Base-by-base conservation (phyloP, 192 early-diverging fungal species). In the Podila minutissima region DNA sequence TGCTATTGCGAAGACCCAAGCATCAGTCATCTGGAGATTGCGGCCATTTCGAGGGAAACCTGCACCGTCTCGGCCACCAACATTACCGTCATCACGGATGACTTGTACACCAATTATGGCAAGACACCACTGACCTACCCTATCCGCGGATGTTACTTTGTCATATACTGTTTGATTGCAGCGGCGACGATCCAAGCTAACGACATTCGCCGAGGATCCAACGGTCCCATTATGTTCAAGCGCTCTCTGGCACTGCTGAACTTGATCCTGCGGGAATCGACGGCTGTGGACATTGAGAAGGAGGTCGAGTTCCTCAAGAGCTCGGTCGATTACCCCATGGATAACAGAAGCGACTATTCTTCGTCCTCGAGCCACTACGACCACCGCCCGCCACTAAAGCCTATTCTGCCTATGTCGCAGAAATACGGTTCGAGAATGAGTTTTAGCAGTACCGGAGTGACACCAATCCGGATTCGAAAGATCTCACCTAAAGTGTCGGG, bases 41-140 rank as follows among this genome's bases (percentile, higher is more conserved):
- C 71, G 9, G 62, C 77, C 2, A 61, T 74, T 12, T 62, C 83
- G 17, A 55, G 74, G 32, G 74, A 83, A 53, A 74, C 87, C 5
- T 88, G 89, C 61, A 82, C 86, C 0, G 59, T 78, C 6, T 83
- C 89, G 0, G 89, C 89, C 10, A 86, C 85, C 35, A 87, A 72
- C 61, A 88, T 90, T 32, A 88, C 86, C 3, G 69, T 79, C 22
- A 88, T 88, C 38, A 75, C 82, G 4, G 82, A 88, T 51, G 71
- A 72, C 17, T 41, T 88, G 55, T 72, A 83, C 59, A 83, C 88
- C 13, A 83, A 67, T 33, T 69, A 87, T 37, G 74, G 79, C 41
- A 66, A 72, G 24, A 62, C 72, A 0, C 74, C 84, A n/a, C 79
- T 90, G 49, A 74, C 74, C 4, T 86, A 87, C 60, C 86, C 89